phyloP scores from a whole-genome alignment of 2,329 filamentous ascomycete genomes.

The Colletotrichum eremochloae region DNA sequence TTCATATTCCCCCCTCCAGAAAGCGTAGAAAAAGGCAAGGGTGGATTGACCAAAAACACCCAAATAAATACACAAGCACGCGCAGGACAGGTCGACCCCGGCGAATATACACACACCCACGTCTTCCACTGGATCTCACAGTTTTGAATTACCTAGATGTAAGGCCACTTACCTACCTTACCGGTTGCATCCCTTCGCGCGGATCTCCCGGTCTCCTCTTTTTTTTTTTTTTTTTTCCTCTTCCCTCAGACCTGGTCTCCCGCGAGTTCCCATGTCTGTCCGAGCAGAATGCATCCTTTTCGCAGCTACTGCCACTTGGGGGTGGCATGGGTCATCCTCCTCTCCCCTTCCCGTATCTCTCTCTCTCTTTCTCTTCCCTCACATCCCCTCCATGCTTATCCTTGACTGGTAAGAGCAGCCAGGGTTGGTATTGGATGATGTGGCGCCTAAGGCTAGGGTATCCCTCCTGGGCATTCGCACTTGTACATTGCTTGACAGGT shows the following conservation, averaged over 20 bases:
- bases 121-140: slow-evolving; percentile 4
- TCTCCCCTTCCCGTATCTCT: not conserved
- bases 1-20: too few relatives aligned
- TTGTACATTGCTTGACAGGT: slow-evolving; percentile 37
- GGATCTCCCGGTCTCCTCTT: slow-evolving; percentile 42
- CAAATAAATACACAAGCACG: not conserved
- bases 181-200: slow-evolving; percentile 23
- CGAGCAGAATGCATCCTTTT: slow-evolving; percentile 9
- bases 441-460: slow-evolving; percentile 1
- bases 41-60: not conserved
- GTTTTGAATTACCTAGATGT: slow-evolving; percentile 2
- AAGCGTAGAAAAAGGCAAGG: slow-evolving; percentile 3
- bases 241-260: slow-evolving; percentile 1
- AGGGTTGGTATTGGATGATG: slow-evolving; percentile 3
- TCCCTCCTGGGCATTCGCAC: slow-evolving; percentile 7
- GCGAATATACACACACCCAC: not conserved
- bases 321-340: not conserved
- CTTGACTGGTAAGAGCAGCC: slow-evolving; percentile 8
- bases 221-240: not conserved
- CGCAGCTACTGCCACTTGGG: not conserved
- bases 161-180: slow-evolving; percentile 5
- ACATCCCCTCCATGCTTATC: slow-evolving; percentile 4
- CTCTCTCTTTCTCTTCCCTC: not conserved
- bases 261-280: slow-evolving; percentile 23
- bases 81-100: not conserved